Conservation (phyloP, 2,329 filamentous ascomycete genomes). For the Aspergillus sojae region DNA sequence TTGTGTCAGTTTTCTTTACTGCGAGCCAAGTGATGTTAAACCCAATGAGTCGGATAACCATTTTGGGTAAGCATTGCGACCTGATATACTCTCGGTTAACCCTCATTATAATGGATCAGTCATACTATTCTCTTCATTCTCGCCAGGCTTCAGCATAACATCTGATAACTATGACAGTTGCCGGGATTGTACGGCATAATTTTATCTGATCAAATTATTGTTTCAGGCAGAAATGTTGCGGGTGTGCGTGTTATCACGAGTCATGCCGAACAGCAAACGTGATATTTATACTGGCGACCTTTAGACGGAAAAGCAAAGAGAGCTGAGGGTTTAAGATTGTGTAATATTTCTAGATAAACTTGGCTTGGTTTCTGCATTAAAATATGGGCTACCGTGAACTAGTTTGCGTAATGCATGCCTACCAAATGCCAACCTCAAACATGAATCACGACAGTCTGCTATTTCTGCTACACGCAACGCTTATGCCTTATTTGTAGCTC, state of each 20-base stretch:
- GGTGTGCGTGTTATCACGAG: not conserved
- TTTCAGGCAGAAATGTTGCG: not conserved
- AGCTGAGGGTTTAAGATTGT: not conserved
- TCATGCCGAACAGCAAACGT: not conserved
- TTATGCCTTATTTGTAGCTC: too few relatives aligned
- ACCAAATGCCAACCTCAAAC: too few relatives aligned
- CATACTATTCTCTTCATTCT: not conserved
- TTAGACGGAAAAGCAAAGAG: not conserved
- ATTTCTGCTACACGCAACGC: too few relatives aligned
- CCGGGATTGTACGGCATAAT: too few relatives aligned
- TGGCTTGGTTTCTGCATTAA: not conserved
- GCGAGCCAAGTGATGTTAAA: too few relatives aligned
- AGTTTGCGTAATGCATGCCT: too few relatives aligned
- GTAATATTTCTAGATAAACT: not conserved
- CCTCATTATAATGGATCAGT: not conserved
- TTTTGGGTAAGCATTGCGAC: constrained; percentile 9
- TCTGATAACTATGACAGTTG: not conserved
- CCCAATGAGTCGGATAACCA: not conserved
- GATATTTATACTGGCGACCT: not conserved
- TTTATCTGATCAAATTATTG: not conserved
- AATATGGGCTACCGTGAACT: too few relatives aligned
- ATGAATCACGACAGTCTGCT: too few relatives aligned
- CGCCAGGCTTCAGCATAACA: not conserved
- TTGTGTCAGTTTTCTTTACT: too few relatives aligned
- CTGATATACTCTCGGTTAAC: not conserved